Conservation (phyloP, 257 asterid species). For the Solanum commersonii region DNA sequence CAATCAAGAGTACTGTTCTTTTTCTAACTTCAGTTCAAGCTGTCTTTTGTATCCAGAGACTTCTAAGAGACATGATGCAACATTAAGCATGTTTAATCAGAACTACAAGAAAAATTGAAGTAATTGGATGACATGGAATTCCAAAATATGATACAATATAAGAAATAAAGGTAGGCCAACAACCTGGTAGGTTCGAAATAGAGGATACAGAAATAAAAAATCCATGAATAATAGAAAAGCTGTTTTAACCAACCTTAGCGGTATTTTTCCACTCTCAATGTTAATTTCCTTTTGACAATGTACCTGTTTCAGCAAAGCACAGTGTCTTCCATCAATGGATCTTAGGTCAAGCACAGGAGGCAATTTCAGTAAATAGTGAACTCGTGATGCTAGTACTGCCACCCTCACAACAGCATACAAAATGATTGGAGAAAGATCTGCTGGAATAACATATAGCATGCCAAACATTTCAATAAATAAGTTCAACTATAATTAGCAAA, state of each 20-base stretch:
- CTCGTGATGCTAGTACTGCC: constrained; percentile 31
- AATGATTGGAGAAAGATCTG: constrained; percentile 44
- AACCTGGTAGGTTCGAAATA: not conserved
- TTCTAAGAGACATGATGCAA: not conserved
- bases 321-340: constrained; percentile 6
- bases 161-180: not conserved
- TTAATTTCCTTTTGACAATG: constrained; percentile 25
- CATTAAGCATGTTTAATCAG: not conserved
- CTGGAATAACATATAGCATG: constrained; percentile 20
- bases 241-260: constrained; percentile 45
- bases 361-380: constrained; percentile 10
- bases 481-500: not conserved
- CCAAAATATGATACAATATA: not conserved
- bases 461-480: not conserved
- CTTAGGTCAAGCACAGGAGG: constrained; percentile 14
- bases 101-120: not conserved
- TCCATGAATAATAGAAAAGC: not conserved
- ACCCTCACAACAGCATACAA: constrained; percentile 37
- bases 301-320: constrained; percentile 29
- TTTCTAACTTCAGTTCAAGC: not conserved
- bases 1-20: not conserved
- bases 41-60: not conserved
- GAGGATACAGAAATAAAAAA: not conserved
- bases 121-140: not conserved
- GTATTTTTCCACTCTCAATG: constrained; percentile 34